Evolutionary conservation across 2,329 filamentous ascomycete species (phyloP).

Genomic region (Rachicladosporium sp.): DNA sequence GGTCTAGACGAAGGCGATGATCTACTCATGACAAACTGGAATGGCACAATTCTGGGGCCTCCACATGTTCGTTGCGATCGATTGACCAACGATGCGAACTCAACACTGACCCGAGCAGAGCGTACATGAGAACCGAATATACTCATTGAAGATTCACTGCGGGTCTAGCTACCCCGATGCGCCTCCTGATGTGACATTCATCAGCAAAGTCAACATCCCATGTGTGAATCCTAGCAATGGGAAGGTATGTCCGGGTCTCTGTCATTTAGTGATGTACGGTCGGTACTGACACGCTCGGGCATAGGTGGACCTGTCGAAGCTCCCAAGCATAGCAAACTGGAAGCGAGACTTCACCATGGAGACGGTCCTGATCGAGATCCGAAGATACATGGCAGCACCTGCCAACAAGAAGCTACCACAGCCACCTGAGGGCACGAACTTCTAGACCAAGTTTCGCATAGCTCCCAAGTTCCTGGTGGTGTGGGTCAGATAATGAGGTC

Average conservation of each 20-base stretch:
- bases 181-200: slow-evolving; percentile 82
- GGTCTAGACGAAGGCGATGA: slow-evolving; percentile 90
- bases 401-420: slow-evolving; percentile 92
- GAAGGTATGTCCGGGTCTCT: no score
- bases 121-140: slow-evolving; percentile 96
- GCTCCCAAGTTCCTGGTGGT: no score
- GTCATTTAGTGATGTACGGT: no score
- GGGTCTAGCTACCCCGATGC: slow-evolving; percentile 77
- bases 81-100: background rate
- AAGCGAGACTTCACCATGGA: slow-evolving; percentile 92
- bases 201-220: slow-evolving; percentile 91
- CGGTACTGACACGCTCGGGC: background rate
- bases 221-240: slow-evolving; percentile 76
- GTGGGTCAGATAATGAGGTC: no score
- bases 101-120: slow-evolving; percentile 42
- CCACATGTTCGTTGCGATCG: slow-evolving; percentile 60
- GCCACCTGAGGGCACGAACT: slow-evolving; percentile 68
- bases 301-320: slow-evolving; percentile 68
- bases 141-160: slow-evolving; percentile 95
- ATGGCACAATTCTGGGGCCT: slow-evolving; percentile 90
- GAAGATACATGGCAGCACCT: slow-evolving; percentile 83
- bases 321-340: slow-evolving; percentile 82
- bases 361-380: slow-evolving; percentile 73
- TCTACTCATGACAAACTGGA: slow-evolving; percentile 96
- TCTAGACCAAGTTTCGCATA: no score